phyloP scores from a whole-genome alignment of 148 eudicot species.

The Spergularia bocconei region DNA sequence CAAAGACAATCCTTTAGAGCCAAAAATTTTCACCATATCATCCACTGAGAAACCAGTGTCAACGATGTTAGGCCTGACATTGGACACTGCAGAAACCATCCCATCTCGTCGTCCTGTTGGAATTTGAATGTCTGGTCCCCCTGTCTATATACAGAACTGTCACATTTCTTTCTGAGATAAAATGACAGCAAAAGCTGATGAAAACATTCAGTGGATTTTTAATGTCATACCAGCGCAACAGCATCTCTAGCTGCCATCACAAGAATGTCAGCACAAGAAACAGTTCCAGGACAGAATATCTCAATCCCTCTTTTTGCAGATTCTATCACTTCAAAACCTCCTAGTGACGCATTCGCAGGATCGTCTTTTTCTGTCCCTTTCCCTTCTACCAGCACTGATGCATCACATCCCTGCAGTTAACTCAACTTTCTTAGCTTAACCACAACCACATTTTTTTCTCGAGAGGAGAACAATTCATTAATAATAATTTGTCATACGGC shows the following conservation, averaged over 20 bases:
- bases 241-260: constrained; percentile 76
- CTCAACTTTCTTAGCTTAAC: not conserved
- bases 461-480: no score
- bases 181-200: not conserved
- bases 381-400: constrained; percentile 62
- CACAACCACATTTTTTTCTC: no score
- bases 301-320: constrained; percentile 55
- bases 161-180: not conserved
- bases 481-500: no score
- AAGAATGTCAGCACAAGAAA: constrained; percentile 75
- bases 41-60: constrained; percentile 66
- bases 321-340: constrained; percentile 65
- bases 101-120: constrained; percentile 75
- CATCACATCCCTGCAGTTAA: constrained; percentile 68
- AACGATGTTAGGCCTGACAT: constrained; percentile 65
- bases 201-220: not conserved
- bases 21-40: constrained; percentile 48
- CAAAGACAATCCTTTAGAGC: constrained; percentile 56
- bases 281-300: constrained; percentile 55
- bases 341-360: constrained; percentile 65
- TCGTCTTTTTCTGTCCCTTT: constrained; percentile 56
- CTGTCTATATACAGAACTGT: constrained; percentile 34
- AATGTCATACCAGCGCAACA: constrained; percentile 45
- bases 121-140: constrained; percentile 58
- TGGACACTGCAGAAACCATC: constrained; percentile 41